Evolutionary conservation across 768 basidiomycete species (phyloP).

Genomic region (Boletus rufocinnamomeus): DNA sequence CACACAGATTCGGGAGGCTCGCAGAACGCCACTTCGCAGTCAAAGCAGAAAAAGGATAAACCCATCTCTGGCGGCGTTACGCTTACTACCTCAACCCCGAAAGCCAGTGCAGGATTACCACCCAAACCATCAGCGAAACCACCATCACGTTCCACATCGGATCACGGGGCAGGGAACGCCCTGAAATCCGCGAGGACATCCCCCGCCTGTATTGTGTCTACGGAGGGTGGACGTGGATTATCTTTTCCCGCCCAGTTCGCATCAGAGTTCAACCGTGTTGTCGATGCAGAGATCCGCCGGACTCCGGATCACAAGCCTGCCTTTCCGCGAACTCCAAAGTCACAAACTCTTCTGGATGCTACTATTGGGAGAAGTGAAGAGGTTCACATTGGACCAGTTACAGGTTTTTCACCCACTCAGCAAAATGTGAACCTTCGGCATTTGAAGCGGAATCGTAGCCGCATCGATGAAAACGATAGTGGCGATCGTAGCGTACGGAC

Average conservation of each 20-base stretch:
- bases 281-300: background rate
- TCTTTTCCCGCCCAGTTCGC: constrained; percentile 16
- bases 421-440: constrained; percentile 35
- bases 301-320: constrained; percentile 13
- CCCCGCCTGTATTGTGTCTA: constrained; percentile 7
- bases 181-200: background rate
- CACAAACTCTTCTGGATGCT: constrained; percentile 26
- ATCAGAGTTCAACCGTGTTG: constrained; percentile 13
- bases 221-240: constrained; percentile 16
- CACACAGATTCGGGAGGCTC: background rate
- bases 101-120: background rate
- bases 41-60: constrained; percentile 7
- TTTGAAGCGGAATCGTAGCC: constrained; percentile 28
- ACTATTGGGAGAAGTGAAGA: constrained; percentile 13
- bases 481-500: constrained; percentile 33
- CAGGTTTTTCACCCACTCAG: constrained; percentile 27
- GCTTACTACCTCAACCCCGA: constrained; percentile 9
- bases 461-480: constrained; percentile 28
- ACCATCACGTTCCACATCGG: constrained; percentile 1
- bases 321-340: constrained; percentile 24
- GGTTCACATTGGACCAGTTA: constrained; percentile 25
- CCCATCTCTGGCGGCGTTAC: constrained; percentile 23
- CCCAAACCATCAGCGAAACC: background rate
- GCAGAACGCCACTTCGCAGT: background rate
- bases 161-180: background rate